phyloP scores from a whole-genome alignment of 2,329 filamentous ascomycete species.

The Aspergillus quadrilineatus region DNA sequence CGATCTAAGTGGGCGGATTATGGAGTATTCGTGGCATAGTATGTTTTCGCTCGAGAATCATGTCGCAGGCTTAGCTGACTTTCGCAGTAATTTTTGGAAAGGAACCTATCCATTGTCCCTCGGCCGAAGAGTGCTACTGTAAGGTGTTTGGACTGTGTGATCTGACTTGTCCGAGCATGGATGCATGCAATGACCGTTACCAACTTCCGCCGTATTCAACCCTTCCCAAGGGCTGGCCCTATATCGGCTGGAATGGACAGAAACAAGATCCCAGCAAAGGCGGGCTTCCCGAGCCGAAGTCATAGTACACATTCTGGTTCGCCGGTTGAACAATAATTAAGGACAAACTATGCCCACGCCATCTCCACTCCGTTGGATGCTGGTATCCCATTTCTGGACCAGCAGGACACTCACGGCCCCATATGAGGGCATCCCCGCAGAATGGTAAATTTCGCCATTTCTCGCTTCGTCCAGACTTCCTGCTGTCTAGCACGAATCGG shows the following conservation, averaged over 20 bases:
- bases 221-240: constrained; percentile 63
- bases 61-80: constrained; percentile 6
- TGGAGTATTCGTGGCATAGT: constrained; percentile 63
- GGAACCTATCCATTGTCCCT: constrained; percentile 59
- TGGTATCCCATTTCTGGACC: not conserved
- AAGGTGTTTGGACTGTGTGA: constrained; percentile 64
- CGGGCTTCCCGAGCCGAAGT: constrained; percentile 29
- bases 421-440: not conserved
- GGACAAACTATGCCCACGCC: not conserved
- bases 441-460: not conserved
- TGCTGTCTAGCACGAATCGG: not conserved
- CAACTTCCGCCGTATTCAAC: constrained; percentile 57
- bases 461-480: not conserved
- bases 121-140: constrained; percentile 64
- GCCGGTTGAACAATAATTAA: not conserved
- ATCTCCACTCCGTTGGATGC: not conserved
- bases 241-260: constrained; percentile 52
- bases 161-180: constrained; percentile 41
- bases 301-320: constrained; percentile 12
- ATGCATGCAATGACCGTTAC: constrained; percentile 58
- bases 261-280: constrained; percentile 34
- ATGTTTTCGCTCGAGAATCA: constrained; percentile 32
- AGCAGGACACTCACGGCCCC: not conserved
- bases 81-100: constrained; percentile 58
- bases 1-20: constrained; percentile 52